Percentiles rank a stretch among this genome's conserved stretches.
These are phyloP conservation scores for Sisymbrium irio DNA, from an alignment of 345 rosid genomes.

Conservation along the genomic window DNA sequence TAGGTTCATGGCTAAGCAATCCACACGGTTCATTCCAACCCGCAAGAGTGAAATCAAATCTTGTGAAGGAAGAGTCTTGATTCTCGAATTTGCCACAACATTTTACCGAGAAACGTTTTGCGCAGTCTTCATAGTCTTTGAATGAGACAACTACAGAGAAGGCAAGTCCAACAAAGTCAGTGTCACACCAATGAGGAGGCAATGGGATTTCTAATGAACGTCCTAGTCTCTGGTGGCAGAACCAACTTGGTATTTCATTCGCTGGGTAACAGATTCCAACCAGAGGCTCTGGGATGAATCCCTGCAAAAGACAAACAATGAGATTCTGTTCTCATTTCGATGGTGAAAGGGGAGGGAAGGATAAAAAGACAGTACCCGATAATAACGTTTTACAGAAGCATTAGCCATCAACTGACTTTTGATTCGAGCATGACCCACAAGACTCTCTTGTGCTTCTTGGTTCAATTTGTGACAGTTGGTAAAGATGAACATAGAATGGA, in stretches of 20 bases:
- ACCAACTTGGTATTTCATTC: conserved; percentile 34
- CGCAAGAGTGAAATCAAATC: conserved; percentile 21
- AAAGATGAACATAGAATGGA: conserved; percentile 33
- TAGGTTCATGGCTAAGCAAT: conserved; percentile 21
- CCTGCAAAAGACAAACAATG: not conserved
- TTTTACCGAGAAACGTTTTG: not conserved
- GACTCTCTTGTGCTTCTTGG: conserved; percentile 21
- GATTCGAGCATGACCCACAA: conserved; percentile 22
- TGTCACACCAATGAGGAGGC: conserved; percentile 31
- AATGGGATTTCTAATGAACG: conserved; percentile 31
- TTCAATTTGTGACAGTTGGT: conserved; percentile 36
- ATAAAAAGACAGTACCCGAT: conserved; percentile 1
- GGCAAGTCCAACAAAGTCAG: conserved; percentile 34
- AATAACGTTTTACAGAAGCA: conserved; percentile 15
- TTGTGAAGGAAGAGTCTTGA: conserved; percentile 21
- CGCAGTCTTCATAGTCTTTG: conserved; percentile 6
- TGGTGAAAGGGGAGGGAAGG: not conserved
- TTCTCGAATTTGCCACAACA: conserved; percentile 23
- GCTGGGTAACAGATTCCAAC: conserved; percentile 17
- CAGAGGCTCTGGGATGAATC: conserved; percentile 21
- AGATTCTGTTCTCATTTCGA: no score
- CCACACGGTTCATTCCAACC: conserved; percentile 30
- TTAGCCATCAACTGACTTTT: conserved; percentile 31
- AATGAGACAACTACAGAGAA: conserved; percentile 33
- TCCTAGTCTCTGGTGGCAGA: conserved; percentile 30